phyloP scores from a whole-genome alignment of 805 yeast genomes.

The Hanseniaspora guilliermondii region DNA sequence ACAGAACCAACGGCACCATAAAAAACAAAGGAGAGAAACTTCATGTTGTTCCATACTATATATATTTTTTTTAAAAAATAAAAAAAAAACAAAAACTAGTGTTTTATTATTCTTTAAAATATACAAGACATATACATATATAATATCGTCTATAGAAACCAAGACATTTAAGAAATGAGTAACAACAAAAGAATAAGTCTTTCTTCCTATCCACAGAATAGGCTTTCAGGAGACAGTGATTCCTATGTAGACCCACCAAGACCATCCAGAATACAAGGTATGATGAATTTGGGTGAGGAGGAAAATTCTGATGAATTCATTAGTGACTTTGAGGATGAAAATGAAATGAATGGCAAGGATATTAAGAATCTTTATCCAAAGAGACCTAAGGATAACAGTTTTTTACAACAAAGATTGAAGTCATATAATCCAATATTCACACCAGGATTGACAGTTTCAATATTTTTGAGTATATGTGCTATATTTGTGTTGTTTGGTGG shows the following conservation, averaged over 20 bases:
- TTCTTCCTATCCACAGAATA: not conserved
- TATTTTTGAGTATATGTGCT: conserved; percentile 60
- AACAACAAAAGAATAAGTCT: conserved; percentile 1
- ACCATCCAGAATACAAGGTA: conserved; percentile 12
- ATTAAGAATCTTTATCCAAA: conserved; percentile 36
- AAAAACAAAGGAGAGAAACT: no score
- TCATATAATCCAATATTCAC: conserved; percentile 72
- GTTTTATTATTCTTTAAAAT: no score
- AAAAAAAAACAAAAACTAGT: no score
- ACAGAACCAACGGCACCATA: no score
- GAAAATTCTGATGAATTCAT: conserved; percentile 8
- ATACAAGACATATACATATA: no score
- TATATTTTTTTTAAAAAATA: no score
- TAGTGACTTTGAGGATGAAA: conserved; percentile 24
- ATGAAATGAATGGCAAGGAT: conserved; percentile 19
- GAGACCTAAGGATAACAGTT: conserved; percentile 62
- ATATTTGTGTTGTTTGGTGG: conserved; percentile 86
- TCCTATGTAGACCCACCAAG: not conserved
- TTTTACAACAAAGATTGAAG: conserved; percentile 52
- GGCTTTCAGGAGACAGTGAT: not conserved
- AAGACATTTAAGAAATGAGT: not conserved
- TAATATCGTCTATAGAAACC: no score
- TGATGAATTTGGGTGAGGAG: conserved; percentile 11
- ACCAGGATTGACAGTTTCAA: conserved; percentile 76
- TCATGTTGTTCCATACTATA: no score